Base-by-base conservation (phyloP, 257 asterid species). In the Nemophila menziesii region DNA sequence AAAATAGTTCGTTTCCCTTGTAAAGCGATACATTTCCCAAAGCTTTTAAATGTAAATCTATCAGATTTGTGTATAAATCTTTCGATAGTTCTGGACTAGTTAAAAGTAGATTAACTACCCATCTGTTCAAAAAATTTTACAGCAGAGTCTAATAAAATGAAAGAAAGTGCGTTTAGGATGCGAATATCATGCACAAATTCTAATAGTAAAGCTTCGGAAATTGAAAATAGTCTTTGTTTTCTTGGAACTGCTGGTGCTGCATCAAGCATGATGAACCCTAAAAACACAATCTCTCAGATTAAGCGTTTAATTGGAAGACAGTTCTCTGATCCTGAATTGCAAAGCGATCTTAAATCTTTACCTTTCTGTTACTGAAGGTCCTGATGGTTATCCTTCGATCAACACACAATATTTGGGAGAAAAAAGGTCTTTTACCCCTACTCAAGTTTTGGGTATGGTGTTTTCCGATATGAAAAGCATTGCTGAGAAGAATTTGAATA, bases 361-460 rank as follows among this genome's bases (percentile, higher is more conserved):
- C 42, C 42, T 37, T 37, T 37, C 42, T 37, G 42, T 37, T 6
- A 37, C 42, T 37, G 42, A 37, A 18, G 42, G 42, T 12, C 14
- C 42, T 37, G 42, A 37, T 37, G 42, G 42, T 12, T 37, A 12
- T 12, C 42, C 42, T 8, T 37, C 16, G 42, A 37, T 37, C 16
- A 15, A 37, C 16, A 18, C 42, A 37, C 14, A 3, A 15, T 37
- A 37, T 37, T 37, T 37, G 42, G 42, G 42, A 3, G 42, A 37
- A 18, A 12, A 12, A 18, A 37, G 6, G 42, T 12, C 42, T 3
- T 37, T 37, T 37, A 37, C 42, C 4, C 42, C 42, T 37, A 37
- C 42, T 18, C 42, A 37, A 18, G 14, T 37, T 37, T 37, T 37
- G 42, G 42, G 3, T 5, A 37, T 37, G 42, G 42, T 37, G 13